Evolutionary conservation across 2,329 filamentous ascomycete species (phyloP).

Genomic region (Aspergillus novofumigatus): DNA sequence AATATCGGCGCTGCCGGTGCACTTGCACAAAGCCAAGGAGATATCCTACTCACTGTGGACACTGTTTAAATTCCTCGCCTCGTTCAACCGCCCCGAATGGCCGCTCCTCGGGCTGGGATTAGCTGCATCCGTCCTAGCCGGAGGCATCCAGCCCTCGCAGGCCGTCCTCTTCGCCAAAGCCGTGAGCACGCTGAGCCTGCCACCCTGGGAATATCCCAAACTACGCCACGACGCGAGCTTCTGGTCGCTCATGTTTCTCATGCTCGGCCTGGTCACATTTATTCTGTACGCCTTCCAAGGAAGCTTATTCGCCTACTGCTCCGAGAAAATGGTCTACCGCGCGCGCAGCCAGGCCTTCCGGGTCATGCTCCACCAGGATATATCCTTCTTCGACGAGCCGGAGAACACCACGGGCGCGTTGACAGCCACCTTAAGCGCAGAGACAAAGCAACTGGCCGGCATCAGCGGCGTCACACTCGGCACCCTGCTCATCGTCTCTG

Average conservation of each 20-base stretch:
- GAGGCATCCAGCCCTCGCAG: constrained; percentile 72
- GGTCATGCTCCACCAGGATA: constrained; percentile 85
- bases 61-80: constrained; percentile 71
- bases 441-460: constrained; percentile 83
- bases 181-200: constrained; percentile 66
- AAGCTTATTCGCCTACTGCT: constrained; percentile 79
- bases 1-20: not conserved
- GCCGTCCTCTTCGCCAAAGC: constrained; percentile 86
- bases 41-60: constrained; percentile 63
- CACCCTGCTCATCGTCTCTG: constrained; percentile 73
- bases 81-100: constrained; percentile 72
- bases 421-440: constrained; percentile 81
- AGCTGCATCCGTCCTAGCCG: constrained; percentile 66
- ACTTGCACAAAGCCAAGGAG: not conserved
- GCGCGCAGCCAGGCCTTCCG: constrained; percentile 81
- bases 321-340: constrained; percentile 80
- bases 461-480: constrained; percentile 84
- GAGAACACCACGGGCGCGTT: constrained; percentile 86
- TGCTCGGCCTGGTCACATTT: constrained; percentile 72
- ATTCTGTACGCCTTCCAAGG: constrained; percentile 63
- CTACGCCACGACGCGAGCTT: constrained; percentile 72
- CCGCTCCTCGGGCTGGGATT: constrained; percentile 67
- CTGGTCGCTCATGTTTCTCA: constrained; percentile 84
- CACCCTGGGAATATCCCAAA: constrained; percentile 47
- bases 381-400: constrained; percentile 83